Evolutionary conservation across 352 stramenopile species (phyloP), one percentile per base, ranked within the genome.

Genomic region (Poterioochromonas sp.): DNA sequence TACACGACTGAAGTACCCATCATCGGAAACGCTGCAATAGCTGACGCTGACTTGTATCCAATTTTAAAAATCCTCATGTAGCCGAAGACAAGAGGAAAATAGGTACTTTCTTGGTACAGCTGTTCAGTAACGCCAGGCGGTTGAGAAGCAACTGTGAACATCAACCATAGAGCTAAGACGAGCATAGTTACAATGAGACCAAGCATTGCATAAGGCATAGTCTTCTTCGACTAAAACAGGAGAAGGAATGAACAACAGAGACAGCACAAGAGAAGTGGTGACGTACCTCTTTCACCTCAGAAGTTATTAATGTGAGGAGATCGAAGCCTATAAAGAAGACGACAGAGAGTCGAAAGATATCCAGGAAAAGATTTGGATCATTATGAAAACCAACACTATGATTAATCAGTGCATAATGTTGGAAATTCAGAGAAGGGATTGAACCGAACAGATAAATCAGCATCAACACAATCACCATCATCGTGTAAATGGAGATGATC

Each of bases 391-490:
- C 39, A 12, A 12, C 20, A 29, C 65, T 12, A 63, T 54, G 12
- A 18, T 74, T 11, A 20, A 20, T 5, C 11, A 29, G 5, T 5
- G 29, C 11, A 74, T 74, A 54, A 8, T 74, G 22, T 11, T 12
- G 12, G 58, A 12, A 12, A 68, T 68, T 35, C 58, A 68, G 12
- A 11, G 34, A 5, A 39, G 58, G 58, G 12, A 74, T 74, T 15
- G 65, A 74, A n/a, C 65, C 65, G 11, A 74, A 54, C 32, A 74
- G 65, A 54, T 58, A 74, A 12, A 74, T 43, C 32, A 74, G 34
- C 32, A 74, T 29, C 3, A 26, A 37, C 65, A 37, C 43, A 5
- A 74, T 29, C 3, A 5, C 26, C 32, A 74, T 12, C 65, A 74
- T 20, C 15, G 65, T 60, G n/a, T n/a, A 74, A 5, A 74, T 8